Conservation (phyloP, 1,284 basidiomycete species). For the Trichosporon sp. region DNA sequence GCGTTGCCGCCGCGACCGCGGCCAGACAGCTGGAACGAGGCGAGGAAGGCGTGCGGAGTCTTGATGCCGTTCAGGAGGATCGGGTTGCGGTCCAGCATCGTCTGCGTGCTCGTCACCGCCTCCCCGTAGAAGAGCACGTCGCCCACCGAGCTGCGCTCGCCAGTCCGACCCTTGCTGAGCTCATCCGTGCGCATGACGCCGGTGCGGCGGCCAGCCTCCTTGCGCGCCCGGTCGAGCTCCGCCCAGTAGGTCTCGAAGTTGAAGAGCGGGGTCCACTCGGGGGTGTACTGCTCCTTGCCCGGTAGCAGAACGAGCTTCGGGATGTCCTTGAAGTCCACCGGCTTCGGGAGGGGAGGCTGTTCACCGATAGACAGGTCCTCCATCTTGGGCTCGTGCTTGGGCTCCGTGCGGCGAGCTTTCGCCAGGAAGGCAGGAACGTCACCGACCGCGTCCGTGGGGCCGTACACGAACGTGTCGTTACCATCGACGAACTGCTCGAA, state of each 20-base stretch:
- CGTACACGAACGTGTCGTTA: conserved; percentile 70
- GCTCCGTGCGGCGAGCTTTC: conserved; percentile 43
- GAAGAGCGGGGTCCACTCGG: conserved; percentile 58
- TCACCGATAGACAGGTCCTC: conserved; percentile 34
- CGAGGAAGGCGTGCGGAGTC: conserved; percentile 72
- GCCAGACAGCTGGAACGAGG: conserved; percentile 83
- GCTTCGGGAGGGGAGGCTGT: conserved; percentile 60
- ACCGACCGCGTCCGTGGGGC: conserved; percentile 50
- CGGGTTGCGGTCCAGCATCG: conserved; percentile 90
- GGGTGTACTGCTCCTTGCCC: conserved; percentile 39
- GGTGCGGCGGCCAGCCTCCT: conserved; percentile 38
- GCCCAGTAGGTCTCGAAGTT: conserved; percentile 57
- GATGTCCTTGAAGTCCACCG: conserved; percentile 49
- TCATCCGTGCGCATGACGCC: conserved; percentile 41
- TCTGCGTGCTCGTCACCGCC: conserved; percentile 91
- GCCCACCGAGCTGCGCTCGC: conserved; percentile 60
- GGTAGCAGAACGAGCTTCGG: conserved; percentile 49
- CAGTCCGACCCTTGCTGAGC: conserved; percentile 22
- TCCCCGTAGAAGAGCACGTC: conserved; percentile 83
- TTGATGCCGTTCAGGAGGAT: conserved; percentile 71
- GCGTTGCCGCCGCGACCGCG: conserved; percentile 85
- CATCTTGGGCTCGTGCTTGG: conserved; percentile 41
- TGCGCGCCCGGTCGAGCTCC: conserved; percentile 50
- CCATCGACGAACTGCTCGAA: conserved; percentile 61
- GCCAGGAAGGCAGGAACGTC: conserved; percentile 56